Conservation (phyloP, 257 asterid genomes). For the Perilla frutescens region DNA sequence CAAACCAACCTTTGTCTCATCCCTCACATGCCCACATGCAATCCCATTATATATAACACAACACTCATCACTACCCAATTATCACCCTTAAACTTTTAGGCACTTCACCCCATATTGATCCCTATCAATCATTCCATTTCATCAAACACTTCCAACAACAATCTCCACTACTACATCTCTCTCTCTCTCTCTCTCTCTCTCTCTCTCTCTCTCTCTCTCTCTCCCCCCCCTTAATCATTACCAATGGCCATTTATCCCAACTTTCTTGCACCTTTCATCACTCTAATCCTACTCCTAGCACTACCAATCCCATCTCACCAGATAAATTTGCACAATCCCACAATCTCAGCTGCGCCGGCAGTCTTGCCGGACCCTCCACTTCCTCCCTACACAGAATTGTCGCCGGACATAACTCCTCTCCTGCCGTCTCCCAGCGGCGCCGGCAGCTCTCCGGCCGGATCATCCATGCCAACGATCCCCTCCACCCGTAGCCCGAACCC, state of each 20-base stretch:
- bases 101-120: constrained; percentile 53
- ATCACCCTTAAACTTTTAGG: constrained; percentile 34
- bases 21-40: constrained; percentile 47
- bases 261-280: constrained; percentile 36
- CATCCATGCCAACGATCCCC: constrained; percentile 63
- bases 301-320: constrained; percentile 42
- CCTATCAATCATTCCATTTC: constrained; percentile 27
- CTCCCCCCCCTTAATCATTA: constrained; percentile 31
- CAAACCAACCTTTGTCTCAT: constrained; percentile 39
- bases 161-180: neutral
- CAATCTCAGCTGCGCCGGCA: constrained; percentile 52
- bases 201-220: neutral
- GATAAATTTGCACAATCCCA: constrained; percentile 1
- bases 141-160: neutral
- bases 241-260: constrained; percentile 37
- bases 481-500: constrained; percentile 63
- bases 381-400: constrained; percentile 47
- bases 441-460: constrained; percentile 33
- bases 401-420: constrained; percentile 76
- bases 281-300: constrained; percentile 29
- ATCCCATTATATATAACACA: constrained; percentile 23
- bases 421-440: constrained; percentile 64
- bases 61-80: constrained; percentile 46
- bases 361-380: constrained; percentile 47
- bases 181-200: neutral